Percentiles rank a stretch among this genome's conserved stretches.
phyloP scores from a whole-genome alignment of 106 monocot genomes.

The Amphibolis antarctica region DNA sequence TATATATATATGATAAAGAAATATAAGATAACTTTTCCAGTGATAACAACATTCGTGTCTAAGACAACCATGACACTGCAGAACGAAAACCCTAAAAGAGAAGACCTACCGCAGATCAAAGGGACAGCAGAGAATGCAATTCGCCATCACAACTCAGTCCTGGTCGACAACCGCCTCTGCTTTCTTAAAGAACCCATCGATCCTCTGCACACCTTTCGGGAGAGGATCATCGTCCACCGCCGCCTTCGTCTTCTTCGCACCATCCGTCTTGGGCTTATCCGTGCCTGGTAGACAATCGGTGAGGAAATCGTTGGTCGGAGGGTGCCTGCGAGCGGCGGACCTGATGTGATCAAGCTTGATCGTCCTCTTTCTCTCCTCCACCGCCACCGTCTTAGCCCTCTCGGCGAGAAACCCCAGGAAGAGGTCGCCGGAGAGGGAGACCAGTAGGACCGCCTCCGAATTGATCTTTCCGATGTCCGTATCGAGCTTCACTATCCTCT shows the following conservation, averaged over 20 bases:
- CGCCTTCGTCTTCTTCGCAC: neutral
- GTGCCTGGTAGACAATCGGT: conserved; percentile 47
- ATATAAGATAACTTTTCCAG: too few relatives aligned
- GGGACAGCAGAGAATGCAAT: too few relatives aligned
- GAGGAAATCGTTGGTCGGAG: conserved; percentile 66
- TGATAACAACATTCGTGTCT: too few relatives aligned
- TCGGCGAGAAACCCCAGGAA: conserved; percentile 54
- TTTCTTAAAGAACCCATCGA: conserved; percentile 69
- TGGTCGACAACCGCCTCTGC: neutral
- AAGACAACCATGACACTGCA: too few relatives aligned
- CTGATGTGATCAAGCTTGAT: conserved; percentile 49
- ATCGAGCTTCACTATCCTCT: conserved; percentile 78
- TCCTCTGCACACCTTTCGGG: conserved; percentile 50
- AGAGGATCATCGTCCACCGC: conserved; percentile 22
- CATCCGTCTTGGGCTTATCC: neutral
- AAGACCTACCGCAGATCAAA: too few relatives aligned
- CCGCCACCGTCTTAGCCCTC: conserved; percentile 27
- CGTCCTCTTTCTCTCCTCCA: conserved; percentile 28
- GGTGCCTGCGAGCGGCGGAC: conserved; percentile 44
- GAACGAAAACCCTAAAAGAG: too few relatives aligned
- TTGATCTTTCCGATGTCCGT: conserved; percentile 68
- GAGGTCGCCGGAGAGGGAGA: conserved; percentile 64
- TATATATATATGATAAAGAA: too few relatives aligned
- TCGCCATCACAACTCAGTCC: neutral
- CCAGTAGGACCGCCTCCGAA: conserved; percentile 54